These are phyloP conservation scores for Aspergillus sclerotioniger DNA, from an alignment of 495 filamentous ascomycete species.

Conservation along the genomic window DNA sequence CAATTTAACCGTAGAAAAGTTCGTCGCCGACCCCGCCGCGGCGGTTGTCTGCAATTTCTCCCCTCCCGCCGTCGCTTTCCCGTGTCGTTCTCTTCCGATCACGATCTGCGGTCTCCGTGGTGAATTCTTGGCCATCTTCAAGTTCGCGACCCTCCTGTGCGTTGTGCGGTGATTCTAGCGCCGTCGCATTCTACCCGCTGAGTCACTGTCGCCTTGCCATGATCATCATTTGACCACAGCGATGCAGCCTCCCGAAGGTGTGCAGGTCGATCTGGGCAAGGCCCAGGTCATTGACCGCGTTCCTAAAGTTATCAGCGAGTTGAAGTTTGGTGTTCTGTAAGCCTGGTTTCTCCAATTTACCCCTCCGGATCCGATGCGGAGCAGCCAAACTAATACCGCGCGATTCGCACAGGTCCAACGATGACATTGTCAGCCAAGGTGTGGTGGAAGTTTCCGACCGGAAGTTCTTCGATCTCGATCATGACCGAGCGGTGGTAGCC, in stretches of 20 bases:
- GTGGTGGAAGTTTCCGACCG: constrained; percentile 90
- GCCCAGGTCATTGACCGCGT: constrained; percentile 83
- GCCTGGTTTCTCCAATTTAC: constrained; percentile 24
- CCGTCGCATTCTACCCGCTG: constrained; percentile 19
- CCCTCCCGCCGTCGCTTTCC: constrained; percentile 7
- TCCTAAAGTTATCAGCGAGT: constrained; percentile 85
- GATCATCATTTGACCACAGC: constrained; percentile 39
- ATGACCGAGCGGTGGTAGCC: constrained; percentile 63
- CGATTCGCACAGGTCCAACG: constrained; percentile 61
- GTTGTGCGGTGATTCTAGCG: constrained; percentile 8
- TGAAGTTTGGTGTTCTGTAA: constrained; percentile 91
- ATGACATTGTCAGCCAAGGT: constrained; percentile 91
- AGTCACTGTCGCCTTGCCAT: constrained; percentile 41
- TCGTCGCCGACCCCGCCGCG: constrained; percentile 33
- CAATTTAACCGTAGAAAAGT: constrained; percentile 24
- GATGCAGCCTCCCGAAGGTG: constrained; percentile 51
- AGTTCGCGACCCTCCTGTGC: not conserved
- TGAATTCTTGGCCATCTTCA: not conserved
- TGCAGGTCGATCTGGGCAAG: constrained; percentile 62
- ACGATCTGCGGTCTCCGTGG: not conserved
- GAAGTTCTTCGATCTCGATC: constrained; percentile 82
- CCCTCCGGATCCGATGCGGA: constrained; percentile 2
- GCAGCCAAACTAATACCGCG: constrained; percentile 14
- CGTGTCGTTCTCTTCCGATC: not conserved
- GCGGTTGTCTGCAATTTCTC: constrained; percentile 22